A percentile compares a stretch with the other conserved stretches of the same genome.
These are phyloP conservation scores for Cenchrus americanus DNA, from an alignment of 176 grass and related monocot genomes.

Conservation along the genomic window DNA sequence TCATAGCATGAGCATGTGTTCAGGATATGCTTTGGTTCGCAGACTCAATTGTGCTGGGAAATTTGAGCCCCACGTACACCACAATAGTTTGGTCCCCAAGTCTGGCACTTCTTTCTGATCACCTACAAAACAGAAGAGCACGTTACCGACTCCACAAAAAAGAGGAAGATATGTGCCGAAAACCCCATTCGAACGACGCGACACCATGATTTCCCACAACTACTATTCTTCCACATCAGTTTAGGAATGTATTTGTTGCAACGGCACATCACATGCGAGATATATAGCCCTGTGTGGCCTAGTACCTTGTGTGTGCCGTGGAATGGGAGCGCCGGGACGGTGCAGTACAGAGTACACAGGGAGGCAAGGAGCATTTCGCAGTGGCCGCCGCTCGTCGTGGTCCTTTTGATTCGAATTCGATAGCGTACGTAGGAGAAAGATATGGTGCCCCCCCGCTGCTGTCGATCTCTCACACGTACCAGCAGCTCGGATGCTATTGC, in stretches of 20 bases:
- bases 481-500: not conserved
- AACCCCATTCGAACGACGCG: not conserved
- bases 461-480: not conserved
- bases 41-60: not conserved
- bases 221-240: not conserved
- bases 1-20: too few species aligned
- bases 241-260: not conserved
- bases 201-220: not conserved
- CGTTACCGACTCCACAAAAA: not conserved
- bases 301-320: too few species aligned
- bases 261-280: conserved; percentile 19
- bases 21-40: too few species aligned
- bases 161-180: not conserved
- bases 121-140: not conserved
- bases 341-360: not conserved
- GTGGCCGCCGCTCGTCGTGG: not conserved
- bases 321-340: not conserved
- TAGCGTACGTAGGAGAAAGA: not conserved
- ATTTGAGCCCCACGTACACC: not conserved
- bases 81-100: not conserved
- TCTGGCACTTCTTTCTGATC: not conserved
- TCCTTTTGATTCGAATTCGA: not conserved
- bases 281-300: too few species aligned
- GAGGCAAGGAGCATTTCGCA: not conserved
- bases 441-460: not conserved